A percentile compares a stretch with the other conserved stretches of the same genome.
Conservation (phyloP, 73 alveolate species). For the Durusdinium trenchii region DNA sequence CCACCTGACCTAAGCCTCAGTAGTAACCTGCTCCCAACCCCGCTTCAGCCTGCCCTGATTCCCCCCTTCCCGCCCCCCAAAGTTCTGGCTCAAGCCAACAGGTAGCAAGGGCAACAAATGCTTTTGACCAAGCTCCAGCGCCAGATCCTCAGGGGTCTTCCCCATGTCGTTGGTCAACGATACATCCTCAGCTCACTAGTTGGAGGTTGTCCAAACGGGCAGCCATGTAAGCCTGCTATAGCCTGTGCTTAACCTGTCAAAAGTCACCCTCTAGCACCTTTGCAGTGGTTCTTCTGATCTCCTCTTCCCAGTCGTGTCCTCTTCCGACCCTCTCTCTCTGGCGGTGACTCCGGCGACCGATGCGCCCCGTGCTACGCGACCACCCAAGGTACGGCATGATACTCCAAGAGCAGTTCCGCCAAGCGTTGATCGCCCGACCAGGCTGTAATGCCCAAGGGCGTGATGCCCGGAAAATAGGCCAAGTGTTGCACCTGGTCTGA, state of each 20-base stretch:
- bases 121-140: background rate
- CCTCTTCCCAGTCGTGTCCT: too few species aligned
- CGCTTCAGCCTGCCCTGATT: too few species aligned
- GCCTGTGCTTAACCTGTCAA: too few species aligned
- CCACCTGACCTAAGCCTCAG: too few species aligned
- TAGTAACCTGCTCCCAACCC: too few species aligned
- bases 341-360: too few species aligned
- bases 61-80: background rate
- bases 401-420: slow-evolving; percentile 23
- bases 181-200: background rate
- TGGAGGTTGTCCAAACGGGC: too few species aligned
- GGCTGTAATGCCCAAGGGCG: slow-evolving; percentile 12
- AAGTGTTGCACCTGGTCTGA: background rate
- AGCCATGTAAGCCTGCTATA: too few species aligned
- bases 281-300: too few species aligned
- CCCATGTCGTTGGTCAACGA: background rate
- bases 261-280: too few species aligned
- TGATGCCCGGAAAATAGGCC: background rate
- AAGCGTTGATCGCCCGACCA: slow-evolving; percentile 28
- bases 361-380: too few species aligned
- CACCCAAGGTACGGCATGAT: slow-evolving; percentile 26
- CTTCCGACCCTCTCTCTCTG: too few species aligned
- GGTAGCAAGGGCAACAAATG: background rate
- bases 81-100: background rate
- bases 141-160: background rate